Base-by-base conservation (phyloP, 148 eudicot species). In the Rhododendron ferrugineum region DNA sequence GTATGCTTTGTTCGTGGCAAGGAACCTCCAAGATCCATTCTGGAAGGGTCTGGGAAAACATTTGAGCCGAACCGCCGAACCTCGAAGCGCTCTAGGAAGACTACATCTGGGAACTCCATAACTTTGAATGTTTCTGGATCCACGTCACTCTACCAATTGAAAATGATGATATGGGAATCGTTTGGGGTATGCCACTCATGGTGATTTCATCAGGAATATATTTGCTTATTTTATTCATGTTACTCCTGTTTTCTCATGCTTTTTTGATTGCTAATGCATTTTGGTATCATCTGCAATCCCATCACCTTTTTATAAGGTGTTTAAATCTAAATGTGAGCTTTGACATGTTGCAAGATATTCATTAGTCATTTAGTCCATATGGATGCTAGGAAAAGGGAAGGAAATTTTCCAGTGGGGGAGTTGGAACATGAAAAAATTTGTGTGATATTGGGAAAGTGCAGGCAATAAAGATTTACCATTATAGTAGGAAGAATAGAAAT, bases 81-180 rank as follows among this genome's bases (percentile, higher is more conserved):
- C 86, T 95, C 99, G 52, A 97, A 97, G 89, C 99, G 99, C 66
- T 94, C 99, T n/a, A 86, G 94, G 80, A 95, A 91, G 92, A 91
- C 98, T 79, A 11, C 98, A 54, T 92, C 88, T 90, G 98, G 98
- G 30, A 92, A 97, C 89, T 91, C 95, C 8, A 87, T 90, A 83
- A 93, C 88, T 87, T 88, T 97, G 86, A 95, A 92, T 40, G 99
- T 97, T 86, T 97, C 99, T 81, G 98, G 96, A 72, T 91, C 96
- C 28, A 97, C 98, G 2, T 89, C 99, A 47, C 80, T 97, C 49
- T 97, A 97, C 87, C 95, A 94, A 83, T 88, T 97, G 81, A 97
- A 95, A 87, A 97, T 97, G 99, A 97, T 97, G 98, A 95, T 97
- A 87, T 97, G 99, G 99, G 98, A 97, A 89, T 92, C 96, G n/a